A percentile compares a stretch with the other conserved stretches of the same genome.
Evolutionary conservation across 106 monocot species (phyloP).

Genomic region (Allium fistulosum): DNA sequence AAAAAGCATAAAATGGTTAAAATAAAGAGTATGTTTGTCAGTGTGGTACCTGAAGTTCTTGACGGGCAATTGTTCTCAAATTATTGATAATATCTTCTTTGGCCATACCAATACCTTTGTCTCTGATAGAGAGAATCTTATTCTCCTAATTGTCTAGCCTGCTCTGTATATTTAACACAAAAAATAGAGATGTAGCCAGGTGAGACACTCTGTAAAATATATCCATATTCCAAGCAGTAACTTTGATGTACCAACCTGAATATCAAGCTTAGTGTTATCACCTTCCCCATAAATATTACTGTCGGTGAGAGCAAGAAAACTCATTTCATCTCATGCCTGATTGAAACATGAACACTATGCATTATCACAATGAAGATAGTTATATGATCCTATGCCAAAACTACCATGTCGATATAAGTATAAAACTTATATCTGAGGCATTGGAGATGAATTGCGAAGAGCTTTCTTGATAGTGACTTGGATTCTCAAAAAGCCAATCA

Average conservation of each 20-base stretch:
- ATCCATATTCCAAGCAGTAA: background rate
- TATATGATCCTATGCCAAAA: too few relatives aligned
- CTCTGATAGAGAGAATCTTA: slow-evolving; percentile 72
- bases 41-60: slow-evolving; percentile 80
- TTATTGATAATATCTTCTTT: slow-evolving; percentile 97
- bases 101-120: slow-evolving; percentile 96
- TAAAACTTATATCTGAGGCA: slow-evolving; percentile 41
- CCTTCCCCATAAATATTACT: slow-evolving; percentile 90
- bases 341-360: background rate
- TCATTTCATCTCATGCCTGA: slow-evolving; percentile 94
- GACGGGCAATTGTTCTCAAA: slow-evolving; percentile 94
- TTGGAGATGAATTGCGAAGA: slow-evolving; percentile 17
- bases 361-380: too few relatives aligned
- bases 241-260: slow-evolving; percentile 30
- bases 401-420: too few relatives aligned
- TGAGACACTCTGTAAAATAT: slow-evolving; percentile 2
- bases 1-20: background rate
- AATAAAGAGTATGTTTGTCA: background rate
- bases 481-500: slow-evolving; percentile 30
- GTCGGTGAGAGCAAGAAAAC: slow-evolving; percentile 85
- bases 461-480: slow-evolving; percentile 47
- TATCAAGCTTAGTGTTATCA: slow-evolving; percentile 92
- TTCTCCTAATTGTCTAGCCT: slow-evolving; percentile 95
- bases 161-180: slow-evolving; percentile 37
- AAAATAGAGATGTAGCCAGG: background rate